phyloP scores from a whole-genome alignment of 106 monocot genomes.

The Dendrobium nobile region DNA sequence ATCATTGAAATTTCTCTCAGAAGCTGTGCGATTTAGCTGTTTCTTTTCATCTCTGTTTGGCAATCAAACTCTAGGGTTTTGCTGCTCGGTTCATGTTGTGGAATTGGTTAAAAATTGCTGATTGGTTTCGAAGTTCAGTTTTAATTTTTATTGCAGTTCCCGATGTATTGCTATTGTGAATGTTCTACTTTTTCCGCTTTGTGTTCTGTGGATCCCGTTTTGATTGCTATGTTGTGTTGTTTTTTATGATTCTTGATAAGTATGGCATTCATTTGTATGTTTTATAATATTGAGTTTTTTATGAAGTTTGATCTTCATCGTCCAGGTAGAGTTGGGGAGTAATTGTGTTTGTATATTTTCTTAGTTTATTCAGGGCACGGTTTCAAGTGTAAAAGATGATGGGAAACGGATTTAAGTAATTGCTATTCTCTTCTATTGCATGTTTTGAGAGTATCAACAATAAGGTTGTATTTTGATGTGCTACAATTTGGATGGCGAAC shows the following conservation, averaged over 20 bases:
- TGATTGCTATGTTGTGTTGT: background rate
- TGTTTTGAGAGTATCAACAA: background rate
- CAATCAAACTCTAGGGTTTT: conserved; percentile 5
- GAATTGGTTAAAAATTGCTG: background rate
- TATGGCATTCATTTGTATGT: background rate
- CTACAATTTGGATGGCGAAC: too few relatives aligned
- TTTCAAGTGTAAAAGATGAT: background rate
- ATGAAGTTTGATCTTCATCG: background rate
- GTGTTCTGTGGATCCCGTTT: background rate
- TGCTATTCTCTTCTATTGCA: background rate
- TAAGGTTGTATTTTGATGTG: too few relatives aligned
- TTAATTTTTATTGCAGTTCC: background rate
- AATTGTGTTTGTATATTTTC: background rate
- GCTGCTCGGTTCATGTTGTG: background rate
- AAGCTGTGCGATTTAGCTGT: background rate
- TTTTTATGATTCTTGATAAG: background rate
- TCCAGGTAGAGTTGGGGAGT: background rate
- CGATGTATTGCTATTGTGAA: background rate
- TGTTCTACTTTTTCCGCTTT: background rate
- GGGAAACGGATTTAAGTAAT: background rate
- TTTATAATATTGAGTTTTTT: background rate
- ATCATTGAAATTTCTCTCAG: background rate
- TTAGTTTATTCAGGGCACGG: background rate
- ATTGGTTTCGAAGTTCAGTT: background rate
- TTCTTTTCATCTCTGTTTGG: background rate